Conservation (phyloP, 176 grass and related monocot genomes). For the Avena atlantica region DNA sequence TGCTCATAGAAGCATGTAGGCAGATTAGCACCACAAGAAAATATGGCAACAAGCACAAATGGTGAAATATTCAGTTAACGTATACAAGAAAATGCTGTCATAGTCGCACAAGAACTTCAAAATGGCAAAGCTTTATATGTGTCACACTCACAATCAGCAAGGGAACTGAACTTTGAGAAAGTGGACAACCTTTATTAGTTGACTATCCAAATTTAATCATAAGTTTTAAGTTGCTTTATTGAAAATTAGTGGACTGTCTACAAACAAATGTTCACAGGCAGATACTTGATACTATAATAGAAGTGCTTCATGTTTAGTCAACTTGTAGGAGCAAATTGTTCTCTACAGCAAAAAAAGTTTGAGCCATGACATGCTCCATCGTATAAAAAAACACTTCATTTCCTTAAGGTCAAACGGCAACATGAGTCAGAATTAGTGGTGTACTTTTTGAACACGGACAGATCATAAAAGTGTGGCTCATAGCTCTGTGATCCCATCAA, state of each 20-base stretch:
- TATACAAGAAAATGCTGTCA: constrained; percentile 19
- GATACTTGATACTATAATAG: not conserved
- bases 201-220: constrained; percentile 22
- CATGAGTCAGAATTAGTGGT: not conserved
- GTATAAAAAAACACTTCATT: not conserved
- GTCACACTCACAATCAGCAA: constrained; percentile 9
- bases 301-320: not conserved
- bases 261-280: not conserved
- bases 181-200: not conserved
- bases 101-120: not conserved
- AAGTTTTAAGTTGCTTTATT: not conserved
- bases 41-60: constrained; percentile 19
- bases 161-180: constrained; percentile 8
- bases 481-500: constrained; percentile 16
- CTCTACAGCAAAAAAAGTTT: not conserved
- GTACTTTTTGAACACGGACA: constrained; percentile 3
- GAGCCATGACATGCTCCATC: not conserved
- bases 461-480: not conserved
- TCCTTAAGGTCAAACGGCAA: not conserved
- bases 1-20: constrained; percentile 1
- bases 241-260: not conserved
- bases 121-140: constrained; percentile 17
- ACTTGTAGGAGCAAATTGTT: not conserved
- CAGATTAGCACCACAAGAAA: not conserved
- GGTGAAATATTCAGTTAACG: not conserved